Evolutionary conservation across 768 basidiomycete genomes (phyloP), one percentile per base, ranked within the genome.

Genomic region (Kwoniella dendrophila): DNA sequence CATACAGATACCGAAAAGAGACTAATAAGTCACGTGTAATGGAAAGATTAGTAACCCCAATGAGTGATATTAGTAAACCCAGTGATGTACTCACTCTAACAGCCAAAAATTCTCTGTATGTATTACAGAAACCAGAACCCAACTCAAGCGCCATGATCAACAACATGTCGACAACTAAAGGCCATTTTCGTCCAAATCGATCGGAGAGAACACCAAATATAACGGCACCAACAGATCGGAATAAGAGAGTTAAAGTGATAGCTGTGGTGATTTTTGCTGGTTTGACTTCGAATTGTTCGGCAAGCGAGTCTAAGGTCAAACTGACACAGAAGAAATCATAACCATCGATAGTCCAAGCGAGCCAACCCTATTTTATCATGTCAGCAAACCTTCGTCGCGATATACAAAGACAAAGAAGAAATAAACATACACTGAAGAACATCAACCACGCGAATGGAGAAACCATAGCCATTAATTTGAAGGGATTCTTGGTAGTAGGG

Each of bases 111-210:
- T 88, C 83, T 0, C 62, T 32, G 80, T 85, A 97, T 0, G 87
- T 90, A 18, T 87, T 83, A 43, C 87, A 86, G 79, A 94, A 97
- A 27, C 90, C 87, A 0, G 86, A 86, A 0, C 86, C 89, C 24
- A 96, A 84, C 71, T 92, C 86, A 54, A 96, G 85, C 4, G 84
- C 75, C 14, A 84, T 82, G 63, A 91, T 85, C 48, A 93, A 73
- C 26, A 91, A 45, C 22, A 94, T 82, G 38, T 64, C 66, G n/a
- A 26, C 18, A 40, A 68, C 70, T 4, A 68, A 82, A 3, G 92
- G 92, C 92, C 92, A 98, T 83, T 94, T 95, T 29, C 94, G 85
- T 3, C 94, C 94, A 76, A 83, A 95, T 3, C 94, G 86, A 76
- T 96, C 94, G 1, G 89, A 89, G n/a, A 88, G 69, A 43, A 92